Conservation (phyloP, 495 filamentous ascomycete genomes). For the Friedmanniomyces endolithicus region DNA sequence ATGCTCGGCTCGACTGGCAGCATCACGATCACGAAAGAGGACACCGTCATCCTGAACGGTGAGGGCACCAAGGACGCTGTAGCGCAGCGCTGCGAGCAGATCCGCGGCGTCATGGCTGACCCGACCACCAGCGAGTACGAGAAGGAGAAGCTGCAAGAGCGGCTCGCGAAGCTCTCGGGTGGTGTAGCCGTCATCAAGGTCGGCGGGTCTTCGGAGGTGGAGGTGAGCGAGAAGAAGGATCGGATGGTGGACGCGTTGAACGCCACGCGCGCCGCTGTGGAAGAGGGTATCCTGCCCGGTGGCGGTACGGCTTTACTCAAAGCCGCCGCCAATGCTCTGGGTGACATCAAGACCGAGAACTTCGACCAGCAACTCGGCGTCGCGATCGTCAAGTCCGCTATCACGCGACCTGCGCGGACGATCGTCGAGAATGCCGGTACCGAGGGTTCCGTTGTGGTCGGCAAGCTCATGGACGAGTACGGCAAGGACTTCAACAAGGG, state of each 20-base stretch:
- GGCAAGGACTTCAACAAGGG: slow-evolving; percentile 93
- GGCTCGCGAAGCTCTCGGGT: slow-evolving; percentile 96
- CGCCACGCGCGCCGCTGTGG: slow-evolving; percentile 93
- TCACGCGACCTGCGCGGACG: slow-evolving; percentile 82
- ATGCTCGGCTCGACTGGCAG: slow-evolving; percentile 95
- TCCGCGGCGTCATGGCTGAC: slow-evolving; percentile 91
- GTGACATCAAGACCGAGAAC: slow-evolving; percentile 72
- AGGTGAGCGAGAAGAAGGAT: slow-evolving; percentile 99
- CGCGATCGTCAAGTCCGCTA: slow-evolving; percentile 90
- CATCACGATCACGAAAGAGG: slow-evolving; percentile 99
- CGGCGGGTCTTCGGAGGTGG: slow-evolving; percentile 91
- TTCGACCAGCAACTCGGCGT: slow-evolving; percentile 99
- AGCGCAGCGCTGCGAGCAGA: slow-evolving; percentile 93
- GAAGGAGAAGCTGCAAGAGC: slow-evolving; percentile 99
- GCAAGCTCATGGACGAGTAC: slow-evolving; percentile 93
- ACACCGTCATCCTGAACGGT: slow-evolving; percentile 96
- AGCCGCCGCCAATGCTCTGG: slow-evolving; percentile 80
- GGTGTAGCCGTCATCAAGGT: slow-evolving; percentile 99
- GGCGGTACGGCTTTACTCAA: slow-evolving; percentile 97
- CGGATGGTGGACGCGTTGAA: slow-evolving; percentile 97
- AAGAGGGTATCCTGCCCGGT: slow-evolving; percentile 96
- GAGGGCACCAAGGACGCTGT: slow-evolving; percentile 93
- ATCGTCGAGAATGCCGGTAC: slow-evolving; percentile 97
- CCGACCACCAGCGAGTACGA: slow-evolving; percentile 93
- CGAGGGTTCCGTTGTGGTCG: slow-evolving; percentile 91